Conservation (phyloP, 495 filamentous ascomycete genomes). For the Penicillium diatomitis region DNA sequence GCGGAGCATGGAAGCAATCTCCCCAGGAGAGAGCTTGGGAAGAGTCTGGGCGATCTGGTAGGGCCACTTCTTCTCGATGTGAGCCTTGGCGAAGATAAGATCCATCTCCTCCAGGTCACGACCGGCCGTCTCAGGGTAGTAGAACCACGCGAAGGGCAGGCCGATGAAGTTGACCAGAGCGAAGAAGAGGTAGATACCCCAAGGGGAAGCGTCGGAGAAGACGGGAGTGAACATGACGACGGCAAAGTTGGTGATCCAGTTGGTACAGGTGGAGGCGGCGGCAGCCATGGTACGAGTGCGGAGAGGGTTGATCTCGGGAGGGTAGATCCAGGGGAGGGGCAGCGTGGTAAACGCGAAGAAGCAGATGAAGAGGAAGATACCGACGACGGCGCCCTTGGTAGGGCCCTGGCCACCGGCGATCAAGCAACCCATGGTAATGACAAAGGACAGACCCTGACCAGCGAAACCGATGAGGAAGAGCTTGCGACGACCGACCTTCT, state of each 20-base stretch:
- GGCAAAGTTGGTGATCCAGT: slow-evolving; percentile 41
- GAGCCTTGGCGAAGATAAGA: slow-evolving; percentile 35
- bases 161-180: slow-evolving; percentile 58
- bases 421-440: slow-evolving; percentile 30
- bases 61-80: slow-evolving; percentile 30
- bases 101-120: slow-evolving; percentile 72
- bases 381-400: slow-evolving; percentile 30
- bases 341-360: slow-evolving; percentile 34
- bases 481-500: slow-evolving; percentile 62
- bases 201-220: slow-evolving; percentile 19
- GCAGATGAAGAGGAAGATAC: slow-evolving; percentile 32
- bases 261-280: slow-evolving; percentile 34
- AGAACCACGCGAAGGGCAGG: slow-evolving; percentile 56
- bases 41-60: slow-evolving; percentile 24
- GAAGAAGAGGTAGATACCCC: slow-evolving; percentile 51
- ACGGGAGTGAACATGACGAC: slow-evolving; percentile 40
- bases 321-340: slow-evolving; percentile 62
- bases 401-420: slow-evolving; percentile 10
- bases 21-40: slow-evolving; percentile 28
- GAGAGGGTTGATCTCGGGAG: slow-evolving; percentile 65
- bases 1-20: slow-evolving; percentile 22
- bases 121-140: slow-evolving; percentile 59
- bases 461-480: slow-evolving; percentile 61
- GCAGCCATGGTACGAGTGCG: slow-evolving; percentile 59
- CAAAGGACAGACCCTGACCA: slow-evolving; percentile 39